Percentiles rank a stretch among this genome's conserved stretches.
These are phyloP conservation scores for Primulina tabacum DNA, from an alignment of 257 asterid genomes.

Conservation along the genomic window DNA sequence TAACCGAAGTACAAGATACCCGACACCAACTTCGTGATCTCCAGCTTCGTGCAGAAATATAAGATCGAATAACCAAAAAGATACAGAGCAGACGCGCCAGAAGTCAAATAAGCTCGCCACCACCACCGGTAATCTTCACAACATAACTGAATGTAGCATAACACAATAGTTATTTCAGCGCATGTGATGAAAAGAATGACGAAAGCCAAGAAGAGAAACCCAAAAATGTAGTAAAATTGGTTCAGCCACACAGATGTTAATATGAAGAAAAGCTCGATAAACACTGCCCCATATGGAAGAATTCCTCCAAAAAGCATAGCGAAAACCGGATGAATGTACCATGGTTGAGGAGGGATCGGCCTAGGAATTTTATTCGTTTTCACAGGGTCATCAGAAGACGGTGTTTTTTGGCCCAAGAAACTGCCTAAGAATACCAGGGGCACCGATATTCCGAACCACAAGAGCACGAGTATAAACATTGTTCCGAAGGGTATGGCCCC, in stretches of 20 bases:
- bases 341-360: slow-evolving; percentile 50
- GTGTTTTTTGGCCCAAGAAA: slow-evolving; percentile 35
- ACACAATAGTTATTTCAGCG: slow-evolving; percentile 44
- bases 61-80: slow-evolving; percentile 40
- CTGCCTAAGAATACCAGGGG: slow-evolving; percentile 51
- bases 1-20: slow-evolving; percentile 52
- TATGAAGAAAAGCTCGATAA: slow-evolving; percentile 52
- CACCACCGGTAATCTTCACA: slow-evolving; percentile 56
- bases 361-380: slow-evolving; percentile 49
- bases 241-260: slow-evolving; percentile 55
- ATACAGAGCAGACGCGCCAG: slow-evolving; percentile 52
- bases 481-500: slow-evolving; percentile 54
- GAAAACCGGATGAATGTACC: slow-evolving; percentile 47
- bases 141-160: slow-evolving; percentile 54
- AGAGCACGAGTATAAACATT: slow-evolving; percentile 42
- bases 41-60: slow-evolving; percentile 47
- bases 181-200: slow-evolving; percentile 47
- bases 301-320: slow-evolving; percentile 45
- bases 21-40: slow-evolving; percentile 45
- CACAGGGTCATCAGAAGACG: slow-evolving; percentile 30
- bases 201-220: slow-evolving; percentile 47
- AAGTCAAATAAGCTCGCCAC: slow-evolving; percentile 50
- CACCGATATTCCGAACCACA: slow-evolving; percentile 55
- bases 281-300: slow-evolving; percentile 54
- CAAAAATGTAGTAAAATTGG: slow-evolving; percentile 57